These are phyloP conservation scores for Ganoderma boninense DNA, from an alignment of 1,284 basidiomycete species.

Conservation along the genomic window DNA sequence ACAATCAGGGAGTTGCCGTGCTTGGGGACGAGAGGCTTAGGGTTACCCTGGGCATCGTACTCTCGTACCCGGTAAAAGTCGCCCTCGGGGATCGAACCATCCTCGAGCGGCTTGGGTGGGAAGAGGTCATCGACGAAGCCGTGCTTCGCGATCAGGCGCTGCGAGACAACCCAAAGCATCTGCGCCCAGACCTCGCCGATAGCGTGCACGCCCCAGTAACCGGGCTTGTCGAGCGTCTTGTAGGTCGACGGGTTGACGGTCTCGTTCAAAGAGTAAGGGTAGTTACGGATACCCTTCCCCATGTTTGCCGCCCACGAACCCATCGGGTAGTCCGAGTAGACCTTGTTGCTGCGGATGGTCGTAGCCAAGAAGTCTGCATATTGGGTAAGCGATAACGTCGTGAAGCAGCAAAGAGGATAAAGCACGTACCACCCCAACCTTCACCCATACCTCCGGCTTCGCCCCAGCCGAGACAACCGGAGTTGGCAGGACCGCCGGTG, in stretches of 20 bases:
- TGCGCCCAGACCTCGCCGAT: slow-evolving; percentile 97
- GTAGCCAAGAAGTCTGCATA: slow-evolving; percentile 82
- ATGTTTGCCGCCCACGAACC: slow-evolving; percentile 93
- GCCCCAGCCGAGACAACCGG: slow-evolving; percentile 94
- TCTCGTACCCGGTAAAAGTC: slow-evolving; percentile 76
- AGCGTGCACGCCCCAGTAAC: slow-evolving; percentile 92
- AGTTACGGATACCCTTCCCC: slow-evolving; percentile 86
- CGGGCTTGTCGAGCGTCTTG: slow-evolving; percentile 94
- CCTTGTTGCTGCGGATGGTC: slow-evolving; percentile 77
- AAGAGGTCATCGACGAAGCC: slow-evolving; percentile 83
- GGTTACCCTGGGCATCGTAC: slow-evolving; percentile 45
- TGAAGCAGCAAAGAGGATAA: neutral
- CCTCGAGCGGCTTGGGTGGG: slow-evolving; percentile 73
- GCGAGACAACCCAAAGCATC: slow-evolving; percentile 87
- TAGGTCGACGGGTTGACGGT: slow-evolving; percentile 91
- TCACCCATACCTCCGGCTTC: slow-evolving; percentile 98
- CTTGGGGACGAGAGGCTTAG: slow-evolving; percentile 80
- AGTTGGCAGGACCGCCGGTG: slow-evolving; percentile 94
- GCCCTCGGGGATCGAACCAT: slow-evolving; percentile 68
- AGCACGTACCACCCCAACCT: slow-evolving; percentile 79
- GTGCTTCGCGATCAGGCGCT: slow-evolving; percentile 82
- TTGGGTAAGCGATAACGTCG: slow-evolving; percentile 19
- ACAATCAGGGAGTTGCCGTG: slow-evolving; percentile 91
- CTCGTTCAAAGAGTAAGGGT: slow-evolving; percentile 79
- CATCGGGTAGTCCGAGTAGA: slow-evolving; percentile 87